Evolutionary conservation across 768 basidiomycete species (phyloP), one percentile per base, ranked within the genome.

Genomic region (Dacryopinax spathularia): DNA sequence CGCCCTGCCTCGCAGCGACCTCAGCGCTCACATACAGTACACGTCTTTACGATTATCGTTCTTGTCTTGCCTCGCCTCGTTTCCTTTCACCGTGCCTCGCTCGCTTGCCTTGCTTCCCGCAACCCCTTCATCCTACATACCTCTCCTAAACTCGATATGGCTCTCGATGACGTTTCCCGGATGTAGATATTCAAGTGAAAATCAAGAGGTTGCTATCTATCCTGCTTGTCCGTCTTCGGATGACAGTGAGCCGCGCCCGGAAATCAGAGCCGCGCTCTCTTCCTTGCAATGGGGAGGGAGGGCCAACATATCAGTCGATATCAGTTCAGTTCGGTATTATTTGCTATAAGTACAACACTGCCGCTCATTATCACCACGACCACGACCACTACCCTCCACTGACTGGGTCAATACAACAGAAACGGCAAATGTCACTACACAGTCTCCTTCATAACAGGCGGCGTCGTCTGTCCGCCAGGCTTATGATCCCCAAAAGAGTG

Each of bases 21-120:
- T 44, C 13, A 22, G 48, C 31, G 31, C 29, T 5, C 48, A 56
- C 39, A 22, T 41, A 41, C 48, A 56, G n/a, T 18, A 22, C 48
- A 56, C 48, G 48, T 18, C 48, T 56, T 56, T 31, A 56, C 48
- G 48, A 56, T 56, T n/a, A 56, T 56, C 48, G 48, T 56, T n/a
- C n/a, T n/a, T n/a, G n/a, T n/a, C n/a, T n/a, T n/a, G n/a, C n/a
- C n/a, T n/a, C n/a, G n/a, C n/a, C n/a, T n/a, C n/a, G n/a, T n/a
- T n/a, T n/a, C n/a, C n/a, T n/a, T n/a, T n/a, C n/a, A n/a, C n/a
- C n/a, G n/a, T n/a, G n/a, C n/a, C n/a, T n/a, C n/a, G n/a, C n/a
- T n/a, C n/a, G n/a, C 48, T 56, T 56, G 48, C 20, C 48, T 56
- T 31, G 5, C 29, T 29, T 31, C 31, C 25, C 48, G 25, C 48